Percentiles rank a stretch among this genome's conserved stretches.
Conservation (phyloP, 768 basidiomycete species). For the Rhizopogon rudus region DNA sequence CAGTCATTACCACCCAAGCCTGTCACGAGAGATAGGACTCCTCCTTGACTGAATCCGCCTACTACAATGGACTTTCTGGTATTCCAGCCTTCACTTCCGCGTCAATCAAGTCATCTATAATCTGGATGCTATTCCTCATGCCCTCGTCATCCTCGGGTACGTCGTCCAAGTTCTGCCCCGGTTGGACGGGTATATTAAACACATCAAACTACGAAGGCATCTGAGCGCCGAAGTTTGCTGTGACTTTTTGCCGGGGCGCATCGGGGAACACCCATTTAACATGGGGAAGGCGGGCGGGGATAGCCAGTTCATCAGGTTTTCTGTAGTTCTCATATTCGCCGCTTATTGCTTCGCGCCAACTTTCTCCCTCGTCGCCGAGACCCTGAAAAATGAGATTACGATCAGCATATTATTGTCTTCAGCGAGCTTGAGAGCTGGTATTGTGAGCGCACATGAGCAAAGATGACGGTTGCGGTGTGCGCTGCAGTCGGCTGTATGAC, state of each 20-base stretch:
- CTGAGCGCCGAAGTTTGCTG: background rate
- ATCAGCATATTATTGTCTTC: constrained; percentile 6
- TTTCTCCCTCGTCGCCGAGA: constrained; percentile 45
- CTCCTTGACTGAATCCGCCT: constrained; percentile 49
- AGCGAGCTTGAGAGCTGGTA: constrained; percentile 5
- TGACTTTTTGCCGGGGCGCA: constrained; percentile 17
- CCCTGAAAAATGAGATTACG: constrained; percentile 24
- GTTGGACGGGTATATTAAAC: background rate
- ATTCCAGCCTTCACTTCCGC: constrained; percentile 38
- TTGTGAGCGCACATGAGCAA: constrained; percentile 1
- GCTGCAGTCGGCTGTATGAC: constrained; percentile 1
- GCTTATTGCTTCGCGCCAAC: background rate
- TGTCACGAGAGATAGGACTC: constrained; percentile 37
- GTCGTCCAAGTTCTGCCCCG: constrained; percentile 9
- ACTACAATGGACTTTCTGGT: constrained; percentile 36
- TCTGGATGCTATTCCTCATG: constrained; percentile 29
- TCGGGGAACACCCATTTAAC: constrained; percentile 42
- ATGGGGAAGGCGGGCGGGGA: constrained; percentile 47
- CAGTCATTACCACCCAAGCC: constrained; percentile 36
- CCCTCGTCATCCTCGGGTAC: constrained; percentile 36
- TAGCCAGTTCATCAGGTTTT: background rate
- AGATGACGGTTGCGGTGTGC: constrained; percentile 7
- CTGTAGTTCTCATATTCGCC: background rate
- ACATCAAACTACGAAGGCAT: constrained; percentile 6
- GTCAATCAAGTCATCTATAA: constrained; percentile 35